Percentiles rank a stretch among this genome's conserved stretches.
Conservation (phyloP, 75 land plant species). For the Adiantum capillusveneris region DNA sequence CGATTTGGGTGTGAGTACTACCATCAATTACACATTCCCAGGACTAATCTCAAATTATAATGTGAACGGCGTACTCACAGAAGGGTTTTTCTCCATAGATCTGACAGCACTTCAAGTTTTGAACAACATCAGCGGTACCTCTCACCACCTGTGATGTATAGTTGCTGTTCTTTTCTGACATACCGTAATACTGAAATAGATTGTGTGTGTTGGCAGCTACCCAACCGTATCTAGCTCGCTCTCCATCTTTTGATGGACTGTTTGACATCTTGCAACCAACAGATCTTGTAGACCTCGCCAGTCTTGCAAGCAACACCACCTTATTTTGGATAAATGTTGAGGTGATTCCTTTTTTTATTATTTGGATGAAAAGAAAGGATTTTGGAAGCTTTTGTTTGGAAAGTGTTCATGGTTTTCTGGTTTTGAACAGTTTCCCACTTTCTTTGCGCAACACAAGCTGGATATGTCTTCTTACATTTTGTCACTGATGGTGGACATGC, state of each 20-base stretch:
- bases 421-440: constrained; percentile 27
- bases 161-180: background rate
- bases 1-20: constrained; percentile 36
- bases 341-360: constrained; percentile 9
- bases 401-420: no score
- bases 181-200: background rate
- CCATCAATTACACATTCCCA: constrained; percentile 19
- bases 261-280: constrained; percentile 6
- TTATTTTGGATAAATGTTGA: constrained; percentile 31
- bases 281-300: background rate
- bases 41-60: constrained; percentile 18
- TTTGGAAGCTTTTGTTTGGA: no score
- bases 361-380: background rate
- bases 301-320: background rate
- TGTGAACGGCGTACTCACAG: constrained; percentile 50
- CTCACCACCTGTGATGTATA: background rate
- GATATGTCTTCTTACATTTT: constrained; percentile 7
- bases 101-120: constrained; percentile 17
- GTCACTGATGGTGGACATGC: background rate
- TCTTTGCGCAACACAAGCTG: constrained; percentile 27
- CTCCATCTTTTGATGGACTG: constrained; percentile 6
- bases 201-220: constrained; percentile 16
- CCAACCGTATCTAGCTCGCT: constrained; percentile 12
- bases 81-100: constrained; percentile 70
- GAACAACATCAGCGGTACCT: background rate